A percentile compares a stretch with the other conserved stretches of the same genome.
Evolutionary conservation across 139 green algal species (phyloP).

Genomic region (Pedinophyceae sp.): DNA sequence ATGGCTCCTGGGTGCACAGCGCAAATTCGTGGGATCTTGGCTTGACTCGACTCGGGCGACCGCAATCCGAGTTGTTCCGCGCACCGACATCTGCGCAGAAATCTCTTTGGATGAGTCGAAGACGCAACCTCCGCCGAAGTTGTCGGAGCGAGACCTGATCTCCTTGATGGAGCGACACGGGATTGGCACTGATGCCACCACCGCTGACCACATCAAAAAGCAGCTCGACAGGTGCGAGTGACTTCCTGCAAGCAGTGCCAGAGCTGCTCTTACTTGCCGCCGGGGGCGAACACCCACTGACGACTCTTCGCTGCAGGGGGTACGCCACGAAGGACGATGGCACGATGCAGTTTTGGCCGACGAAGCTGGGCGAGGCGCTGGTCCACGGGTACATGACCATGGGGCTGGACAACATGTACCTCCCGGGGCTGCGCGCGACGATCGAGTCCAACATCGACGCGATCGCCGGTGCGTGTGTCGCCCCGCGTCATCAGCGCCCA

Average conservation of each 20-base stretch:
- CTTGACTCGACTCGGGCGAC: too few species aligned
- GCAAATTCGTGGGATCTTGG: too few species aligned
- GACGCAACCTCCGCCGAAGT: conserved; percentile 59
- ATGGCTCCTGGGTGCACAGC: too few species aligned
- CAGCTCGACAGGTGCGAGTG: conserved; percentile 16
- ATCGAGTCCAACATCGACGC: background rate
- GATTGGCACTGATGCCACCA: conserved; percentile 95
- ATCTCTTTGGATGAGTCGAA: background rate
- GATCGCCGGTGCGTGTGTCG: background rate
- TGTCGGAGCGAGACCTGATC: conserved; percentile 84
- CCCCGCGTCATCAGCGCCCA: background rate
- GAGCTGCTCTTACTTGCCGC: background rate
- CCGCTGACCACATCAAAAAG: conserved; percentile 66
- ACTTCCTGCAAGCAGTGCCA: conserved; percentile 27
- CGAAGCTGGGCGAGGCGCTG: conserved; percentile 64
- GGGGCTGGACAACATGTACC: conserved; percentile 21
- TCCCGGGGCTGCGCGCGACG: background rate
- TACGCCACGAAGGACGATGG: conserved; percentile 68
- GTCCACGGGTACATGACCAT: conserved; percentile 64
- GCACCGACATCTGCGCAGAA: too few species aligned
- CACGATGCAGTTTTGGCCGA: conserved; percentile 53
- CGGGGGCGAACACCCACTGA: background rate
- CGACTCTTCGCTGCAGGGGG: conserved; percentile 15
- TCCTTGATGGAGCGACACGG: conserved; percentile 78
- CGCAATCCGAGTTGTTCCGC: too few species aligned